phyloP scores from a whole-genome alignment of 2,329 filamentous ascomycete species.

The Aureobasidium leucospermi region DNA sequence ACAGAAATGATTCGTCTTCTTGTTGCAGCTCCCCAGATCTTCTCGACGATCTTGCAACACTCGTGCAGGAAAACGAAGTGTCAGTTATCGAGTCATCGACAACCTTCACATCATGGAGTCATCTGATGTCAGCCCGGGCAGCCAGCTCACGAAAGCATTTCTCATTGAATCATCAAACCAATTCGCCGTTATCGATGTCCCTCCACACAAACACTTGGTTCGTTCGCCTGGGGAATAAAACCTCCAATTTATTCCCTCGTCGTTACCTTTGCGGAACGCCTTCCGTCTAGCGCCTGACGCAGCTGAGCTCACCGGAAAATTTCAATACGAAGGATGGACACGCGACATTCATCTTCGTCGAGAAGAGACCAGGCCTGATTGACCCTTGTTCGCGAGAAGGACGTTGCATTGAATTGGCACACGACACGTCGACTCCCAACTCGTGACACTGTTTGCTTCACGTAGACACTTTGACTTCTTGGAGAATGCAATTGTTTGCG shows the following conservation, averaged over 20 bases:
- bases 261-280: neutral
- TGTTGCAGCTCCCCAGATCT: slow-evolving; percentile 9
- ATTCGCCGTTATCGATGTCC: neutral
- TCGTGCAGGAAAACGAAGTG: neutral
- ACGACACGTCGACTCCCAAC: too few species aligned
- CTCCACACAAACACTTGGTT: neutral
- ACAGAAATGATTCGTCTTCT: neutral
- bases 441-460: too few species aligned
- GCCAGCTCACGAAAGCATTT: neutral
- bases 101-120: neutral
- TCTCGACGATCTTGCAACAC: neutral
- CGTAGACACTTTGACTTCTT: too few species aligned
- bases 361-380: too few species aligned
- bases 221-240: neutral
- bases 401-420: too few species aligned
- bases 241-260: neutral
- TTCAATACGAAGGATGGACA: neutral
- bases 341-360: neutral
- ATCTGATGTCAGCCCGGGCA: slow-evolving; percentile 4
- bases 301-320: slow-evolving; percentile 1
- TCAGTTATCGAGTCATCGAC: neutral
- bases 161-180: slow-evolving; percentile 2
- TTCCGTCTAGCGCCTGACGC: neutral
- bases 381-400: too few species aligned
- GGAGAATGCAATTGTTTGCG: too few species aligned